Evolutionary conservation across 2,329 filamentous ascomycete species (phyloP).

Genomic region (Helotiales sp.): DNA sequence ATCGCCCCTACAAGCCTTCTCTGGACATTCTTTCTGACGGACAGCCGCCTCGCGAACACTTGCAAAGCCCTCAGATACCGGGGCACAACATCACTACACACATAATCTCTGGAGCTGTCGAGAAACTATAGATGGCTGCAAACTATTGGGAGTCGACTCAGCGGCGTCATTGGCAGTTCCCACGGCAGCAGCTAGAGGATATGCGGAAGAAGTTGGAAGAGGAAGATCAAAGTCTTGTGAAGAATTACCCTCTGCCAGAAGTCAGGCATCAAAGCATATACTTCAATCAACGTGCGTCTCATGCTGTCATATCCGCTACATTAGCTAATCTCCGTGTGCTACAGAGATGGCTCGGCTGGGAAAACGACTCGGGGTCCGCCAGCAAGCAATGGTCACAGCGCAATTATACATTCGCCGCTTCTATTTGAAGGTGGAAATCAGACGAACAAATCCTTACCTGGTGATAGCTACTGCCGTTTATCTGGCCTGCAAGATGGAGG

Average conservation of each 20-base stretch:
- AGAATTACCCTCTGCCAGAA: constrained; percentile 83
- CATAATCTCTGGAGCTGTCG: neutral
- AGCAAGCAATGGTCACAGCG: constrained; percentile 92
- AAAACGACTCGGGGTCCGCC: constrained; percentile 81
- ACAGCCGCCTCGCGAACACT: neutral
- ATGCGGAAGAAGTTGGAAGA: constrained; percentile 79
- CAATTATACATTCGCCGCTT: constrained; percentile 95
- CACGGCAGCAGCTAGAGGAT: constrained; percentile 76
- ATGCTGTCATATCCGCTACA: neutral
- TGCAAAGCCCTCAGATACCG: neutral
- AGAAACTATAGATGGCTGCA: constrained; percentile 46
- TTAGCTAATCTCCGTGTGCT: constrained; percentile 3
- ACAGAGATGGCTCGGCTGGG: constrained; percentile 81
- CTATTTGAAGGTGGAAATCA: constrained; percentile 88
- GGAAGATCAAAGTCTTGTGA: constrained; percentile 73
- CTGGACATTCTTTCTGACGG: neutral
- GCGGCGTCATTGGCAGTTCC: constrained; percentile 87
- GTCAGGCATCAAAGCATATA: constrained; percentile 85
- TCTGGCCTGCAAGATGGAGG: constrained; percentile 96
- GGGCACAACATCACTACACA: neutral
- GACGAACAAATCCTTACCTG: constrained; percentile 90
- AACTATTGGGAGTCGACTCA: constrained; percentile 98
- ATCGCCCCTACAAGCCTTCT: neutral
- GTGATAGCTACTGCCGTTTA: constrained; percentile 94
- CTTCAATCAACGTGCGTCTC: constrained; percentile 79